These are phyloP conservation scores for Gautieria morchelliformis DNA, from an alignment of 768 basidiomycete species.

Conservation along the genomic window DNA sequence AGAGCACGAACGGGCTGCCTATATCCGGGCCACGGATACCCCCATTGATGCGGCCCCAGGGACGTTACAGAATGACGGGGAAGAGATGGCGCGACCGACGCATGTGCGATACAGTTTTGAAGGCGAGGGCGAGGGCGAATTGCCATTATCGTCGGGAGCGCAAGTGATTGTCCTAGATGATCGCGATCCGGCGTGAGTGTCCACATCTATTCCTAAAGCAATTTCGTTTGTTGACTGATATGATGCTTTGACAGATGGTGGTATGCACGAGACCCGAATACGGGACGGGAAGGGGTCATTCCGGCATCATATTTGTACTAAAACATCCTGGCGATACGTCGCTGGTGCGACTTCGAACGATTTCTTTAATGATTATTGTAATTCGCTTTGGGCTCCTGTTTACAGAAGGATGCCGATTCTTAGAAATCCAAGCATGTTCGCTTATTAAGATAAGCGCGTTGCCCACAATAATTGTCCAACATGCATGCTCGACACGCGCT, in stretches of 20 bases:
- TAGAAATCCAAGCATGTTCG: too few species aligned
- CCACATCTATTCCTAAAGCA: background rate
- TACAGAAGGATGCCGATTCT: background rate
- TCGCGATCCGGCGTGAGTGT: slow-evolving; percentile 64
- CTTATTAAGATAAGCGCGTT: too few species aligned
- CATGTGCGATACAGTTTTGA: slow-evolving; percentile 81
- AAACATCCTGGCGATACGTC: slow-evolving; percentile 14
- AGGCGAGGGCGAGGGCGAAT: slow-evolving; percentile 68
- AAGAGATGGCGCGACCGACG: slow-evolving; percentile 56
- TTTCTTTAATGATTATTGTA: background rate
- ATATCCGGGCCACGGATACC: slow-evolving; percentile 62
- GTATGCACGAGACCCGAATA: slow-evolving; percentile 76
- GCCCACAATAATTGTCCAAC: too few species aligned
- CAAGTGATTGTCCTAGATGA: slow-evolving; percentile 75
- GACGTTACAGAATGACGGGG: slow-evolving; percentile 39
- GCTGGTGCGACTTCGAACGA: background rate
- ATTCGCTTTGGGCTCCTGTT: background rate
- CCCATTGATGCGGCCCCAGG: slow-evolving; percentile 64
- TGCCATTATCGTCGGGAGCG: slow-evolving; percentile 55
- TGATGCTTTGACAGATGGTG: slow-evolving; percentile 60
- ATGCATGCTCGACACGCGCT: too few species aligned
- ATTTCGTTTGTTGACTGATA: slow-evolving; percentile 12
- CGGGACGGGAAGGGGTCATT: slow-evolving; percentile 81
- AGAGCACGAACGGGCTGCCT: slow-evolving; percentile 64
- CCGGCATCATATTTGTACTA: slow-evolving; percentile 88